Base-by-base conservation (phyloP, 2,329 filamentous ascomycete species). In the Cordyceps cicadae region DNA sequence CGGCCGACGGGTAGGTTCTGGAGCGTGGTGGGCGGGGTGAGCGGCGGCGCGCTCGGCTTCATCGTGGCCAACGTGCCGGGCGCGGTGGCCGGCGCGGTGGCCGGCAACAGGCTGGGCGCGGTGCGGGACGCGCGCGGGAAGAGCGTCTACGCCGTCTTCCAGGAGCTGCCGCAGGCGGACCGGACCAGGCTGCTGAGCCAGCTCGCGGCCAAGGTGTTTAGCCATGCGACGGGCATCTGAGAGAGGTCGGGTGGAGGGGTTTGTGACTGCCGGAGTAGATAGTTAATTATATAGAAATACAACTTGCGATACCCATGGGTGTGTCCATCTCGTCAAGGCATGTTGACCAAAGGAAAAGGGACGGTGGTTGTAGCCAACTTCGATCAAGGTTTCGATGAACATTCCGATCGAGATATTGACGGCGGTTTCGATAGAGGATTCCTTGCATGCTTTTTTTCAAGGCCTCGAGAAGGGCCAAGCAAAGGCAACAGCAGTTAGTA, bases 51-150 rank as follows among this genome's bases (percentile, higher is more conserved):
- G 3, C 82, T 99, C 72, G 94, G 94, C 0, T 97, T 97, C 73
- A 99, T 99, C 66, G 83, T 97, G 29, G 94, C 88, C 32, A 97
- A 97, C 71, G 85, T 97, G 54, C 90, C 93, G 0, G 94, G 94
- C 0, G 82, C 93, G 69, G 74, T 97, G 43, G 93, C 93, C 0
- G 94, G 94, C 3, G 91, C 90, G 2, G 92, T 97, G 2, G 93
- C 92, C 0, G 94, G 94, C 12, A 97, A 97, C 75, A 78, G 92
- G 56, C 76, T 97, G n/a, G 94, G 94, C 0, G 90, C 90, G 7
- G 84, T 99, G 21, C 81, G 94, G 61, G 94, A 99, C 75, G 86
- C 89, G 37, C 92, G 87, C 75, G 92, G 92, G 24, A 97, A 97
- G 86, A 96, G 90, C 70, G 94, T 99, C 6, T 97, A 95, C 74